phyloP scores from a whole-genome alignment of 768 basidiomycete species.

The Hericium coralloides region DNA sequence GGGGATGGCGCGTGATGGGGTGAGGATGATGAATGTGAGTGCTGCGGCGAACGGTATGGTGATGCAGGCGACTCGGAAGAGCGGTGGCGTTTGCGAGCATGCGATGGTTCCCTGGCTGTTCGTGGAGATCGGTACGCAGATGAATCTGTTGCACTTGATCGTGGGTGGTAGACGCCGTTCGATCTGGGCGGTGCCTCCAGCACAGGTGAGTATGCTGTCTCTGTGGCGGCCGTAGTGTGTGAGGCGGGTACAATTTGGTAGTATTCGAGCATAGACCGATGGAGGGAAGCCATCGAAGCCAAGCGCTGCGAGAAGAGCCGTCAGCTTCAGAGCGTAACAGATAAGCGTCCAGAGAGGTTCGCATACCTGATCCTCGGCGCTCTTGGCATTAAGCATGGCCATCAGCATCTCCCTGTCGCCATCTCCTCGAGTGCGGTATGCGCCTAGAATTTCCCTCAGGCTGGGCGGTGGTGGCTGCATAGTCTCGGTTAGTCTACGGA shows the following conservation, averaged over 20 bases:
- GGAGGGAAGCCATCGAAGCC: slow-evolving; percentile 60
- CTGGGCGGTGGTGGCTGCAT: slow-evolving; percentile 66
- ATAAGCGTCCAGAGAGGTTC: slow-evolving; percentile 2
- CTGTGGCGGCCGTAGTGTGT: background rate
- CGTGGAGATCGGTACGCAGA: slow-evolving; percentile 1
- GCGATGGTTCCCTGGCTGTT: background rate
- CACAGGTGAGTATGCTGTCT: slow-evolving; percentile 4
- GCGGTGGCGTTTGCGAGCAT: slow-evolving; percentile 15
- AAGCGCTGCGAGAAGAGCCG: slow-evolving; percentile 41
- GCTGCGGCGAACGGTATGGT: slow-evolving; percentile 61
- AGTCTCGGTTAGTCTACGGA: background rate
- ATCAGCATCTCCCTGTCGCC: slow-evolving; percentile 90
- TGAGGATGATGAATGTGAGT: slow-evolving; percentile 10
- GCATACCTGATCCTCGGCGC: slow-evolving; percentile 84
- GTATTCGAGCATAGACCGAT: slow-evolving; percentile 62
- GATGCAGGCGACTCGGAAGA: slow-evolving; percentile 9
- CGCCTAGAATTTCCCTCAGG: slow-evolving; percentile 78
- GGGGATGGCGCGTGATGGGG: slow-evolving; percentile 42
- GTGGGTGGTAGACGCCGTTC: background rate
- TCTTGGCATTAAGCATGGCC: slow-evolving; percentile 86
- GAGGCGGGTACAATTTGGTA: slow-evolving; percentile 21
- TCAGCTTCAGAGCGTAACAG: background rate
- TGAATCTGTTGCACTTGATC: background rate
- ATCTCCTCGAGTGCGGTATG: slow-evolving; percentile 79
- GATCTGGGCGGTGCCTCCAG: background rate